Percentiles rank a stretch among this genome's conserved stretches.
Evolutionary conservation across 805 yeast genomes (phyloP).

Genomic region (Schwanniomyces polymorphus): DNA sequence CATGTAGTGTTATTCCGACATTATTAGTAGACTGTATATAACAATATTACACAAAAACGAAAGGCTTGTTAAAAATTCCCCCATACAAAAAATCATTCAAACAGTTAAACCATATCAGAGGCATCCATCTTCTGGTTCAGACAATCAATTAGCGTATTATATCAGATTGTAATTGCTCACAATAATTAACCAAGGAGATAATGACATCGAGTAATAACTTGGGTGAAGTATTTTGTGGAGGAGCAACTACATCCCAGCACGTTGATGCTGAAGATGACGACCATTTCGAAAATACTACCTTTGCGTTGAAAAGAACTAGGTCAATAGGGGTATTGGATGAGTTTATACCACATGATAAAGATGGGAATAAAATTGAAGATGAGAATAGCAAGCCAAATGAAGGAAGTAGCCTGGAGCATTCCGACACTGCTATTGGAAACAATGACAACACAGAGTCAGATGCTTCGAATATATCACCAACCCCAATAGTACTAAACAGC

Average conservation of each 20-base stretch:
- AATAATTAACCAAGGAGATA: background rate
- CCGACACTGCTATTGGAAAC: background rate
- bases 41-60: constrained; percentile 4
- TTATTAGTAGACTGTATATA: background rate
- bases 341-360: constrained; percentile 47
- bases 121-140: background rate
- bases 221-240: constrained; percentile 49
- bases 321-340: constrained; percentile 80
- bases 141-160: background rate
- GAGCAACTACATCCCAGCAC: constrained; percentile 63
- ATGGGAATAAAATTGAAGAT: constrained; percentile 7
- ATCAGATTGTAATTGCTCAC: background rate
- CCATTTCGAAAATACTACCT: constrained; percentile 69
- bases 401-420: constrained; percentile 3
- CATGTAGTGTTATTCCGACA: background rate
- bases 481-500: constrained; percentile 14
- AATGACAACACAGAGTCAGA: constrained; percentile 1
- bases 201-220: constrained; percentile 10
- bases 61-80: constrained; percentile 2
- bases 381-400: constrained; percentile 1
- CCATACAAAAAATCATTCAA: constrained; percentile 6
- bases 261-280: constrained; percentile 71
- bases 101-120: background rate
- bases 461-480: constrained; percentile 5
- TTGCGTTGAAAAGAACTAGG: constrained; percentile 76